A percentile compares a stretch with the other conserved stretches of the same genome.
Conservation (phyloP, 805 yeast species). For the Pichia kluyveri region DNA sequence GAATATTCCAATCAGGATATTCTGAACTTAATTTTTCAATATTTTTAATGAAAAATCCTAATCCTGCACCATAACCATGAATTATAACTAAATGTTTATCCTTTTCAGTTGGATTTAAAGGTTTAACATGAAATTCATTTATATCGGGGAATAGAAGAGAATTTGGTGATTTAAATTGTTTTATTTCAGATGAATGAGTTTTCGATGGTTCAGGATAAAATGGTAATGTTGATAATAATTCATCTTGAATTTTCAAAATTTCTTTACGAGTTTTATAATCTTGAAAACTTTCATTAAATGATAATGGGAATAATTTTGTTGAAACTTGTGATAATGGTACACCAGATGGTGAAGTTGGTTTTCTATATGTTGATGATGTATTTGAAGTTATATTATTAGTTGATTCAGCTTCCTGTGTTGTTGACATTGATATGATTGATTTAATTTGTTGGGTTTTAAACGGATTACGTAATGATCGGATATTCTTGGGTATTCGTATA, state of each 20-base stretch:
- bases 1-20: slow-evolving; percentile 56
- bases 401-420: no score
- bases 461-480: no score
- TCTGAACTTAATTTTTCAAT: slow-evolving; percentile 31
- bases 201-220: slow-evolving; percentile 48
- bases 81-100: slow-evolving; percentile 56
- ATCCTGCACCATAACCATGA: slow-evolving; percentile 92
- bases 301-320: slow-evolving; percentile 44
- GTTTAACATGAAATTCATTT: slow-evolving; percentile 65
- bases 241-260: slow-evolving; percentile 28
- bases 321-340: slow-evolving; percentile 46
- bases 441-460: no score
- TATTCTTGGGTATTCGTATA: no score
- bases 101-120: slow-evolving; percentile 20
- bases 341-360: slow-evolving; percentile 62
- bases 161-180: slow-evolving; percentile 42
- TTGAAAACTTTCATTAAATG: slow-evolving; percentile 39
- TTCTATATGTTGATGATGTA: slow-evolving; percentile 26
- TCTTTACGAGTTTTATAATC: slow-evolving; percentile 34
- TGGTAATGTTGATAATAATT: slow-evolving; percentile 44
- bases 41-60: slow-evolving; percentile 72
- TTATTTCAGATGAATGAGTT: slow-evolving; percentile 34
- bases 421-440: no score
- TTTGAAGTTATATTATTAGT: neutral
- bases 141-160: slow-evolving; percentile 38